Percentiles rank a stretch among this genome's conserved stretches.
Conservation (phyloP, 495 filamentous ascomycete species). For the Cercophora newfieldiana region DNA sequence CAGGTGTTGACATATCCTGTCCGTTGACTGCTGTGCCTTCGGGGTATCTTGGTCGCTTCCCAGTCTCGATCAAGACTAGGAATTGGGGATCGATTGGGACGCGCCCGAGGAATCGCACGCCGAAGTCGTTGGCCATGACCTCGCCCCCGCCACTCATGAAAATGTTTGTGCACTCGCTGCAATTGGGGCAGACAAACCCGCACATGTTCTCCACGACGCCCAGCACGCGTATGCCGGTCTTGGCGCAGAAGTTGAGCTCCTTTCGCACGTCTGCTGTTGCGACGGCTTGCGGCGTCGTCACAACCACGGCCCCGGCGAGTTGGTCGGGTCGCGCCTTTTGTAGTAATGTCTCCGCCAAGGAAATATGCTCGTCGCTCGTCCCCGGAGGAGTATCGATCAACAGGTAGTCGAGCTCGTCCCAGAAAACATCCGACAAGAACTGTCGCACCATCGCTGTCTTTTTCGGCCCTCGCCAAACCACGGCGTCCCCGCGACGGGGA, state of each 20-base stretch:
- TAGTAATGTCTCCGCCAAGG: conserved; percentile 81
- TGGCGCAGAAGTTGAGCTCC: conserved; percentile 92
- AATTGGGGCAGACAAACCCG: conserved; percentile 93
- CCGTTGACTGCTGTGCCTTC: conserved; percentile 51
- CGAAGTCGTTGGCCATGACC: conserved; percentile 85
- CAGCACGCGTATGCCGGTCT: conserved; percentile 77
- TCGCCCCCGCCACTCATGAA: conserved; percentile 88
- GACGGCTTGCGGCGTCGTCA: conserved; percentile 95
- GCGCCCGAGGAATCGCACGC: conserved; percentile 78
- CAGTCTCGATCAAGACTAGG: conserved; percentile 54
- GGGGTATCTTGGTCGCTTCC: conserved; percentile 50
- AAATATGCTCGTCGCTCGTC: conserved; percentile 96
- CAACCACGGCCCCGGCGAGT: conserved; percentile 80
- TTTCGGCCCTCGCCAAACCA: conserved; percentile 97
- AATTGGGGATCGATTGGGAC: conserved; percentile 84
- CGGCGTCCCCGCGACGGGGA: conserved; percentile 76
- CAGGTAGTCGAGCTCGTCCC: conserved; percentile 84
- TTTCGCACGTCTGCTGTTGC: conserved; percentile 92
- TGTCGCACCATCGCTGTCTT: conserved; percentile 99
- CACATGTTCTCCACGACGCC: conserved; percentile 98
- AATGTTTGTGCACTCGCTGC: conserved; percentile 88
- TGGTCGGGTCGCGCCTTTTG: conserved; percentile 60
- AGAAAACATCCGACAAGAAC: conserved; percentile 89
- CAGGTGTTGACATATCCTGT: conserved; percentile 40
- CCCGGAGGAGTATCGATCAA: conserved; percentile 95